Evolutionary conservation across 2,329 filamentous ascomycete genomes (phyloP).

Genomic region (Penicillium glabrum): DNA sequence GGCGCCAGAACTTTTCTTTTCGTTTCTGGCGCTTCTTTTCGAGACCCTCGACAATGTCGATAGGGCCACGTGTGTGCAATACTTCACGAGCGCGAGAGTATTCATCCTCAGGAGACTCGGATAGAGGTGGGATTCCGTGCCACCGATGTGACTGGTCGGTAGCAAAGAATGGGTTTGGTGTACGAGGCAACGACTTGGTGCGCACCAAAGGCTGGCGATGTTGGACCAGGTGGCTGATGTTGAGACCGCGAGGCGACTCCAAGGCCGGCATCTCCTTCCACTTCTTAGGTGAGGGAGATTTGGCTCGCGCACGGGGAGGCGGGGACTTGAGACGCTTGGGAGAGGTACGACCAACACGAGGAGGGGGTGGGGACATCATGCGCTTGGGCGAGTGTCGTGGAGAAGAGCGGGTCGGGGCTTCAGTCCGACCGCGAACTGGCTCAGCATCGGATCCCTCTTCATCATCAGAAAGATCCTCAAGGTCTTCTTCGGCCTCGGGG

Average conservation of each 20-base stretch:
- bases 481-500: slow-evolving; percentile 79
- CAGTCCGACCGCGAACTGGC: slow-evolving; percentile 45
- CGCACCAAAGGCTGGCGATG: slow-evolving; percentile 68
- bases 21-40: slow-evolving; percentile 92
- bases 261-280: slow-evolving; percentile 38
- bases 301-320: slow-evolving; percentile 57
- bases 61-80: slow-evolving; percentile 80
- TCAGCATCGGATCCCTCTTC: slow-evolving; percentile 59
- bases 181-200: slow-evolving; percentile 84
- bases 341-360: slow-evolving; percentile 56
- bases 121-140: slow-evolving; percentile 36
- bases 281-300: slow-evolving; percentile 40
- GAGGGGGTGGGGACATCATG: slow-evolving; percentile 54
- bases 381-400: slow-evolving; percentile 62
- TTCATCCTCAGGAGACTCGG: slow-evolving; percentile 35
- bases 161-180: slow-evolving; percentile 67
- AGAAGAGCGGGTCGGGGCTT: slow-evolving; percentile 50
- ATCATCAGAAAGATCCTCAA: slow-evolving; percentile 59
- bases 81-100: slow-evolving; percentile 43
- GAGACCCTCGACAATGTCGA: slow-evolving; percentile 95
- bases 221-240: slow-evolving; percentile 55
- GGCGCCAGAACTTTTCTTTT: slow-evolving; percentile 87
- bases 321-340: slow-evolving; percentile 70
- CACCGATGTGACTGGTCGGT: slow-evolving; percentile 31
- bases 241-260: slow-evolving; percentile 49